A percentile compares a stretch with the other conserved stretches of the same genome.
Evolutionary conservation across 257 asterid species (phyloP).

Genomic region (Solanum bulbocastanum): DNA sequence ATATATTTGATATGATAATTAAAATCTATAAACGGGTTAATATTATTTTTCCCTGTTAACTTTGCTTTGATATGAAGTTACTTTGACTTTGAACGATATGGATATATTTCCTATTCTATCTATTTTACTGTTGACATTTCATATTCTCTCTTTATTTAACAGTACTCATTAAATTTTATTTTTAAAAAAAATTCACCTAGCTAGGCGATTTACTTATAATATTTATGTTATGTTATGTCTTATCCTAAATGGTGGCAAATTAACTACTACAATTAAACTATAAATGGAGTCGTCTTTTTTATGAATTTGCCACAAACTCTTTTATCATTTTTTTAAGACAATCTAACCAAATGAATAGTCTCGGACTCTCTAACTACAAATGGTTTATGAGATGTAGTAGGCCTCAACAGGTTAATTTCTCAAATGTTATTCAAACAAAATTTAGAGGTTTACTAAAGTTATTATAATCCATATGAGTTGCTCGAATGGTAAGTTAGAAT

Average conservation of each 20-base stretch:
- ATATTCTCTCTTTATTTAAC: not conserved
- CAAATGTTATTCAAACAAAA: not conserved
- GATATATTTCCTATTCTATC: not conserved
- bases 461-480: not conserved
- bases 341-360: not conserved
- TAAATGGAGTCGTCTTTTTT: not conserved
- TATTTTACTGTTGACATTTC: not conserved
- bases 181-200: not conserved
- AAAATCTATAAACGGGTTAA: not conserved
- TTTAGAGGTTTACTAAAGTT: no score
- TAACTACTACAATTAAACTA: not conserved
- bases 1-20: not conserved
- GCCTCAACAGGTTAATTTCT: not conserved
- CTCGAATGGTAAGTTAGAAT: no score
- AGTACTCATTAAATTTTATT: not conserved
- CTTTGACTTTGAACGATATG: no score
- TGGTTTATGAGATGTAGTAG: not conserved
- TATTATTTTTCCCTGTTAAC: not conserved
- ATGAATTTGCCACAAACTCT: no score
- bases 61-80: not conserved
- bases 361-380: not conserved
- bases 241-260: not conserved
- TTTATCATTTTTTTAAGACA: not conserved
- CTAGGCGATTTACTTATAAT: not conserved
- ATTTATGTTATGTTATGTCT: not conserved